phyloP scores from a whole-genome alignment of 177 flowering plant genomes.

The Vitis hybrid region DNA sequence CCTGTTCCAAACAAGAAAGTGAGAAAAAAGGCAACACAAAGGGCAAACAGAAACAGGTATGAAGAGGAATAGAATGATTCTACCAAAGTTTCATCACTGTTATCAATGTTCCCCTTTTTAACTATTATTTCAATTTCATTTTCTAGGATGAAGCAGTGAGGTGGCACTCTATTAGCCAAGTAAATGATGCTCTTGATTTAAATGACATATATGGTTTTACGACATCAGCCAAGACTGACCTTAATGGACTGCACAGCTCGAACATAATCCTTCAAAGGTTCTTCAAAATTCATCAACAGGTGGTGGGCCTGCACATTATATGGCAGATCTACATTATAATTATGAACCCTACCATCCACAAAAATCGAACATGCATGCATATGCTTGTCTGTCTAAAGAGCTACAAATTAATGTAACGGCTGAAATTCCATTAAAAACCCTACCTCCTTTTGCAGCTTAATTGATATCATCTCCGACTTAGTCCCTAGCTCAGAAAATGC shows the following conservation, averaged over 20 bases:
- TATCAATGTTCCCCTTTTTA: background rate
- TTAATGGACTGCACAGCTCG: constrained; percentile 96
- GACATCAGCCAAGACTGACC: constrained; percentile 34
- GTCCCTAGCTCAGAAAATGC: constrained; percentile 88
- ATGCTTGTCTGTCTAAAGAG: background rate
- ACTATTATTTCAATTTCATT: background rate
- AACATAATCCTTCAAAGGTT: constrained; percentile 96
- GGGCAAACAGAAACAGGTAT: background rate
- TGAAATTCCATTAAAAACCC: background rate
- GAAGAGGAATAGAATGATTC: background rate
- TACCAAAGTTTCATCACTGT: background rate
- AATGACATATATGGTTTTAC: background rate
- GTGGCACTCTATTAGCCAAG: background rate
- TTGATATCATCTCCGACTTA: constrained; percentile 71
- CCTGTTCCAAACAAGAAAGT: constrained; percentile 41
- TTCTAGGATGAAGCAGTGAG: background rate
- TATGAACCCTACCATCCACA: background rate
- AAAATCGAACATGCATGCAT: background rate
- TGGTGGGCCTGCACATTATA: constrained; percentile 62
- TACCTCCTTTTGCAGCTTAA: constrained; percentile 89
- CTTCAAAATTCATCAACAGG: constrained; percentile 92
- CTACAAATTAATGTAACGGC: background rate
- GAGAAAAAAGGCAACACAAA: background rate
- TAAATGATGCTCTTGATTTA: background rate
- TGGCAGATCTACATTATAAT: background rate